phyloP scores from a whole-genome alignment of 2,329 filamentous ascomycete species.

The Polytolypa hystricis region DNA sequence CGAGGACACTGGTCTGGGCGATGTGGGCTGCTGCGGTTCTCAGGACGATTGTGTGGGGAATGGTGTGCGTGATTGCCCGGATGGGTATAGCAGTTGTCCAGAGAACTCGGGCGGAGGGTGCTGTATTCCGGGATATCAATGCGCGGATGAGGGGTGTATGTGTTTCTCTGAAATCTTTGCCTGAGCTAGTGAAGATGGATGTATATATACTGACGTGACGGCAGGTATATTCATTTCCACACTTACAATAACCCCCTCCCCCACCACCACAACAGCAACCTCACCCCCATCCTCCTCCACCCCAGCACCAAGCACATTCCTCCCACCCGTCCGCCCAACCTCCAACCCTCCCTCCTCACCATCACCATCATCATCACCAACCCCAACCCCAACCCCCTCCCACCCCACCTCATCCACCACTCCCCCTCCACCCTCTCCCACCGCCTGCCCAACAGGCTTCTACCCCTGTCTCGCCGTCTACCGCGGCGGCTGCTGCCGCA shows the following conservation, averaged over 20 bases:
- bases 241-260: conserved; percentile 27
- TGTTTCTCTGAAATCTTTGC: too few species aligned
- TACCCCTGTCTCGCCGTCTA: conserved; percentile 81
- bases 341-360: conserved; percentile 17
- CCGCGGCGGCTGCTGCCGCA: conserved; percentile 75
- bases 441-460: conserved; percentile 72
- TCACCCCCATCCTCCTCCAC: conserved; percentile 21
- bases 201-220: too few species aligned
- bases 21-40: conserved; percentile 50
- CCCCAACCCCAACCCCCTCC: conserved; percentile 26
- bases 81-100: conserved; percentile 46
- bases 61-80: conserved; percentile 31
- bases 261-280: conserved; percentile 22
- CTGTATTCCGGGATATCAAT: conserved; percentile 50
- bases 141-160: conserved; percentile 45
- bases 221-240: conserved; percentile 24
- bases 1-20: conserved; percentile 41
- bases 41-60: conserved; percentile 42
- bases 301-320: conserved; percentile 18
- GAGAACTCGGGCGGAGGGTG: conserved; percentile 47
- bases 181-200: too few species aligned
- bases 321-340: conserved; percentile 29
- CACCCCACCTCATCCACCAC: conserved; percentile 20
- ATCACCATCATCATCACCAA: conserved; percentile 25
- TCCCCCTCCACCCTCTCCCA: conserved; percentile 22